These are phyloP conservation scores for Noccaea caerulescens DNA, from an alignment of 345 rosid species.

Conservation along the genomic window DNA sequence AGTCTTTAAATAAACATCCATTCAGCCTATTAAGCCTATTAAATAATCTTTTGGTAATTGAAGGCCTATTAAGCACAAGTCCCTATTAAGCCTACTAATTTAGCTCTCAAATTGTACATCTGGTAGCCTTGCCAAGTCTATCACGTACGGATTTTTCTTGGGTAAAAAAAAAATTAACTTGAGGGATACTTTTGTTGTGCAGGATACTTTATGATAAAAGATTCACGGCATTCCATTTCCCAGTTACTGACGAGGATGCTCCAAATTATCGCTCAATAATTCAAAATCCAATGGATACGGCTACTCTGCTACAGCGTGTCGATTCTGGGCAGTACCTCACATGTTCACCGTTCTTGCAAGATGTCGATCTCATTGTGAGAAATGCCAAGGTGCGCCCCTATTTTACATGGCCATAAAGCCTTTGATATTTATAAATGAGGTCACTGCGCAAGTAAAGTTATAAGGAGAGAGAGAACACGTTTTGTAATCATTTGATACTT, in stretches of 20 bases:
- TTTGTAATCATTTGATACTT: conserved; percentile 3
- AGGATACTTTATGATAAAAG: conserved; percentile 90
- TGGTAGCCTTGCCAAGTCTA: conserved; percentile 4
- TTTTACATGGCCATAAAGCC: conserved; percentile 10
- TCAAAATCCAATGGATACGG: conserved; percentile 95
- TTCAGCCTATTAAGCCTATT: neutral
- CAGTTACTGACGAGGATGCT: conserved; percentile 95
- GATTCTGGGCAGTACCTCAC: conserved; percentile 87
- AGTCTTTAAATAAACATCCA: conserved; percentile 9
- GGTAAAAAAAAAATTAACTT: neutral
- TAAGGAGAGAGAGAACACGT: no score
- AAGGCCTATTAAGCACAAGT: neutral
- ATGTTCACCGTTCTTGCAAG: conserved; percentile 84
- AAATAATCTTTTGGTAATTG: conserved; percentile 23
- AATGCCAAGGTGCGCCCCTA: conserved; percentile 77
- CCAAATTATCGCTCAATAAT: conserved; percentile 87
- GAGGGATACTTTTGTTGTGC: conserved; percentile 34
- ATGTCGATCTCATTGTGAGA: conserved; percentile 80
- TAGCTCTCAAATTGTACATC: neutral
- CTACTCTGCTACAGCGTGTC: conserved; percentile 87
- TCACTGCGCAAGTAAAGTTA: neutral
- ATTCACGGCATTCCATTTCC: conserved; percentile 90
- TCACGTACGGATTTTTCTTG: conserved; percentile 14
- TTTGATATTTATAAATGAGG: neutral
- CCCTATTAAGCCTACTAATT: no score